Percentiles rank a stretch among this genome's conserved stretches.
These are phyloP conservation scores for Medicago lupulina DNA, from an alignment of 306 rosid species.

Conservation along the genomic window DNA sequence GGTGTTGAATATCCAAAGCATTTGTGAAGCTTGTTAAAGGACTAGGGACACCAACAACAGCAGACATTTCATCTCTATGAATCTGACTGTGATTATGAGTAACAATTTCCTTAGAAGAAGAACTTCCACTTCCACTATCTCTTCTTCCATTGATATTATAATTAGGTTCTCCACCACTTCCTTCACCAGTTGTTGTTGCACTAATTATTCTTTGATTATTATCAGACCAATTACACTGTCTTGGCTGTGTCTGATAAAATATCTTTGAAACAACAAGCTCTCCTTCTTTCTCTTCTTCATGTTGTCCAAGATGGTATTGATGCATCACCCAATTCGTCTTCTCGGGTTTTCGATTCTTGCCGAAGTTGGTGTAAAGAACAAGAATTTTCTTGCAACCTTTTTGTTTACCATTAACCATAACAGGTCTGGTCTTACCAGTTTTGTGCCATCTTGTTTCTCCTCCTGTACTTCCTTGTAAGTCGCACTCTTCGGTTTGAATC, in stretches of 20 bases:
- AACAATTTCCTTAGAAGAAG: slow-evolving; percentile 75
- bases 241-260: slow-evolving; percentile 94
- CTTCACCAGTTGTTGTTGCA: slow-evolving; percentile 54
- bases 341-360: slow-evolving; percentile 90
- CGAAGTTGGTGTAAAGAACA: slow-evolving; percentile 90
- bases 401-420: slow-evolving; percentile 84
- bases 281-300: slow-evolving; percentile 94
- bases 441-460: slow-evolving; percentile 99
- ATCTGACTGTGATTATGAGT: slow-evolving; percentile 3
- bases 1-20: slow-evolving; percentile 70
- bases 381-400: slow-evolving; percentile 96
- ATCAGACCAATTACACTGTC: slow-evolving; percentile 93
- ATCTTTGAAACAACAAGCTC: slow-evolving; percentile 94
- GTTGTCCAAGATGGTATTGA: slow-evolving; percentile 88
- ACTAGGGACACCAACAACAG: slow-evolving; percentile 47
- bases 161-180: slow-evolving; percentile 47
- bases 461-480: slow-evolving; percentile 43
- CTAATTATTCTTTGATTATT: slow-evolving; percentile 22
- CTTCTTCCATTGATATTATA: slow-evolving; percentile 31
- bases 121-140: slow-evolving; percentile 68
- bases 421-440: slow-evolving; percentile 94
- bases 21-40: slow-evolving; percentile 51
- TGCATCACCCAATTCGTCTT: slow-evolving; percentile 99
- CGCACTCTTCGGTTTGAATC: slow-evolving; percentile 89
- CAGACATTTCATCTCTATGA: slow-evolving; percentile 60